Base-by-base conservation (phyloP, 768 basidiomycete genomes). In the Serendipita sp. region DNA sequence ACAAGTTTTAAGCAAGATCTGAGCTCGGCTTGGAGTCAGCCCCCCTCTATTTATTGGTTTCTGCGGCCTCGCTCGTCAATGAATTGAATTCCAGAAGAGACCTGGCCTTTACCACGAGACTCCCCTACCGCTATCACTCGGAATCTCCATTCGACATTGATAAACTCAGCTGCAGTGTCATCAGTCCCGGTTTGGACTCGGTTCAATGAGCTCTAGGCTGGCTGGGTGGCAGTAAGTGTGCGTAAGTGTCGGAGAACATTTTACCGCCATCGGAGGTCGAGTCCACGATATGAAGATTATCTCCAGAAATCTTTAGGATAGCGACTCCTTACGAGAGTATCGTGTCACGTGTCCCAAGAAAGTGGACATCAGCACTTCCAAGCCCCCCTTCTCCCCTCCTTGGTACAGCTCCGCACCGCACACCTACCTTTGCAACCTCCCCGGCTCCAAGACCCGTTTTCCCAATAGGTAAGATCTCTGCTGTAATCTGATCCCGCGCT, bases 331-430 rank as follows among this genome's bases (percentile, higher is more conserved):
- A 27, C 27, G 36, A 40, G 40, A 40, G 40, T 40, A 40, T 40
- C 40, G 40, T 1, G 13, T 40, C 40, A 40, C 40, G 13, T 40
- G 40, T 40, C 40, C 40, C 13, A 40, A 13, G 40, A 40, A 13
- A 40, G 40, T 40, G 40, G 40, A 13, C 13, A 8, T 34, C 55
- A 33, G 4, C 55, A 23, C 55, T 10, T 60, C 27, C 36, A 60
- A 31, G 36, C 18, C 55, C n/a, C 55, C 27, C 27, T 29, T 60
- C 4, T 10, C 34, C 27, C 55, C 55, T 29, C 31, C 55, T 37
- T 60, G 23, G 55, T 27, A n/a, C 55, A 60, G 55, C 55, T 60
- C 29, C 55, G 55, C 36, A 60, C 55, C 55, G 55, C 55, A 60
- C 36, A 36, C 34, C 27, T 18, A n/a, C 48, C n/a, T 50, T 8